phyloP scores from a whole-genome alignment of 2,329 filamentous ascomycete genomes.

The Talaromyces rugulosus region DNA sequence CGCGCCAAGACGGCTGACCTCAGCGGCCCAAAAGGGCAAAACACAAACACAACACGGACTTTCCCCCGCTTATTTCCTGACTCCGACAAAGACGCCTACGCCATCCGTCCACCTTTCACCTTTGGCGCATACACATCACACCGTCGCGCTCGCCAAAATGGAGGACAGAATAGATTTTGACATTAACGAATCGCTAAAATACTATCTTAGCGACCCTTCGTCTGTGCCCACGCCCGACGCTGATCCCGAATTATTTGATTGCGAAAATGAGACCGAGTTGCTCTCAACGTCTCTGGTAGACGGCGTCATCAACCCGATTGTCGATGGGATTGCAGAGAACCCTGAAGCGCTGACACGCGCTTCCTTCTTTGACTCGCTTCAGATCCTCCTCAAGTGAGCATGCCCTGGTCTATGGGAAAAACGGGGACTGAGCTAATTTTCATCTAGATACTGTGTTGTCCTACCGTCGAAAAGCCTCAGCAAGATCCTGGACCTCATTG shows the following conservation, averaged over 20 bases:
- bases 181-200: constrained; percentile 93
- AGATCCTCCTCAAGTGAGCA: constrained; percentile 94
- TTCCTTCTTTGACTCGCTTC: constrained; percentile 82
- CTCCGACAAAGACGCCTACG: background rate
- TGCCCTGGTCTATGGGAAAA: constrained; percentile 46
- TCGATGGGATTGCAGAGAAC: constrained; percentile 87
- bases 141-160: constrained; percentile 50
- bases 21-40: constrained; percentile 22
- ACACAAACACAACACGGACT: constrained; percentile 22
- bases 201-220: constrained; percentile 90
- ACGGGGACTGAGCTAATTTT: constrained; percentile 60
- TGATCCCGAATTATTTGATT: constrained; percentile 76
- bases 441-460: constrained; percentile 72
- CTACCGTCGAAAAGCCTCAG: constrained; percentile 79
- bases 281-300: constrained; percentile 77
- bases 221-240: constrained; percentile 82
- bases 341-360: constrained; percentile 80
- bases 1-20: constrained; percentile 1
- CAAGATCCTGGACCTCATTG: constrained; percentile 88
- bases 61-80: constrained; percentile 6
- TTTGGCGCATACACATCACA: constrained; percentile 16
- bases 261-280: constrained; percentile 84
- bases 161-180: constrained; percentile 72
- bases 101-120: constrained; percentile 10
- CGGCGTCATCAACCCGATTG: constrained; percentile 80